Conservation (phyloP, 768 basidiomycete species). For the Tulasnella calospora region DNA sequence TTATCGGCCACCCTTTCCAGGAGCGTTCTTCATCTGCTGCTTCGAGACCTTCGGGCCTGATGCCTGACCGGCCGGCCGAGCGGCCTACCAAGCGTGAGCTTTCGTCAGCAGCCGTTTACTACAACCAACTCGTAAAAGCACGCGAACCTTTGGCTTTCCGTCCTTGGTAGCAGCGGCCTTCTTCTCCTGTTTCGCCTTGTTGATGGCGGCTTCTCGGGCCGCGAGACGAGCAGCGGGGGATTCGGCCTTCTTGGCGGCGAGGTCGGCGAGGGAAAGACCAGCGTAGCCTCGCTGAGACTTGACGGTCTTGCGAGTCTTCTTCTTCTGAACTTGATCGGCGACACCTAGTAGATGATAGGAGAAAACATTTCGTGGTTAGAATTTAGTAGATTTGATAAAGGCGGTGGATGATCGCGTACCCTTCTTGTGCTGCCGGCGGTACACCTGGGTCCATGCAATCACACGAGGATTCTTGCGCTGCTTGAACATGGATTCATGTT, state of each 20-base stretch:
- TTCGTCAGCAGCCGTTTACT: neutral
- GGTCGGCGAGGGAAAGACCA: slow-evolving; percentile 88
- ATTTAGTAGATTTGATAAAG: neutral
- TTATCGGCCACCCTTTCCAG: slow-evolving; percentile 38
- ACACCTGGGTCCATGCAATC: slow-evolving; percentile 94
- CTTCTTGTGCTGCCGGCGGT: slow-evolving; percentile 99
- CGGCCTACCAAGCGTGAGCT: neutral
- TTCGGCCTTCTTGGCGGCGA: slow-evolving; percentile 90
- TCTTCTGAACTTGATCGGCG: slow-evolving; percentile 98
- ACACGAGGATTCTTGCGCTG: slow-evolving; percentile 99
- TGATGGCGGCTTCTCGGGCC: slow-evolving; percentile 76
- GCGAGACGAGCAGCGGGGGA: slow-evolving; percentile 77
- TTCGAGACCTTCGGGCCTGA: slow-evolving; percentile 83
- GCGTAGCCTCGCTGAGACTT: slow-evolving; percentile 98
- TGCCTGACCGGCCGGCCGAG: slow-evolving; percentile 39
- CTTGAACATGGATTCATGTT: slow-evolving; percentile 93
- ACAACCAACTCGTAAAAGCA: no score
- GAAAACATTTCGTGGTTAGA: neutral
- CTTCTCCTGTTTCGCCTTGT: slow-evolving; percentile 95
- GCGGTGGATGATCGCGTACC: slow-evolving; percentile 40
- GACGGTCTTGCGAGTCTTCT: slow-evolving; percentile 91
- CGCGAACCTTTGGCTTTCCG: neutral
- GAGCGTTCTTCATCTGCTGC: slow-evolving; percentile 85
- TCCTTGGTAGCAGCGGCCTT: slow-evolving; percentile 45
- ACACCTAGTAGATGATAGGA: slow-evolving; percentile 39